phyloP scores from a whole-genome alignment of 2,329 filamentous ascomycete genomes.

The Gnomoniopsis smithogilvyi region DNA sequence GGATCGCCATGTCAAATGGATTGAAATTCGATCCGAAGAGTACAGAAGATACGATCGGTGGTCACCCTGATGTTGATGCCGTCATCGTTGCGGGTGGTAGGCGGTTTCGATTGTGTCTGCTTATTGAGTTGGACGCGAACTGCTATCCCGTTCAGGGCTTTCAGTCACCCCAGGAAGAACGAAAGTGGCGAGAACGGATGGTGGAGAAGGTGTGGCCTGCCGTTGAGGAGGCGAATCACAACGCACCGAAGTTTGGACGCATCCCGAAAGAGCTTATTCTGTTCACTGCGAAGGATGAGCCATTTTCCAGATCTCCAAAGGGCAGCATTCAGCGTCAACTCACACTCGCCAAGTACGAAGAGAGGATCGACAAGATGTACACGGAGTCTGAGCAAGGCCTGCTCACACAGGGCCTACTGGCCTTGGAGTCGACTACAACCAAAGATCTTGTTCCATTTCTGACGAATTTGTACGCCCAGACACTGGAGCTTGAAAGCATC shows the following conservation, averaged over 20 bases:
- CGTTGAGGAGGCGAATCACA: conserved; percentile 14
- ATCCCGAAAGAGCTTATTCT: conserved; percentile 15
- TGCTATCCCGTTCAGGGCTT: not conserved
- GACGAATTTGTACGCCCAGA: conserved; percentile 7
- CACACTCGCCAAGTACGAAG: conserved; percentile 7
- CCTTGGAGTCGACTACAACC: conserved; percentile 2
- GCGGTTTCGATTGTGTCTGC: conserved; percentile 10
- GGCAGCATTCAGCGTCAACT: conserved; percentile 11
- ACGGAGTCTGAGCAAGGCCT: conserved; percentile 7
- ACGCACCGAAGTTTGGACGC: conserved; percentile 13
- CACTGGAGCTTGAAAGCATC: conserved; percentile 1
- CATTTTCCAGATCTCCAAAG: conserved; percentile 10
- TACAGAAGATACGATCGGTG: conserved; percentile 22
- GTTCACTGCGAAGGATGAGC: conserved; percentile 11
- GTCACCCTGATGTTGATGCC: conserved; percentile 1
- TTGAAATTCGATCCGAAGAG: conserved; percentile 30
- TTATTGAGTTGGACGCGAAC: conserved; percentile 10
- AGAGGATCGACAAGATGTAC: conserved; percentile 14
- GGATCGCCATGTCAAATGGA: conserved; percentile 31
- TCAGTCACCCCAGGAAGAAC: conserved; percentile 1
- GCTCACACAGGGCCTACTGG: conserved; percentile 5
- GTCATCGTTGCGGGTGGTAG: conserved; percentile 15
- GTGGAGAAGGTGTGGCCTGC: conserved; percentile 8
- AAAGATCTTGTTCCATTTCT: conserved; percentile 8
- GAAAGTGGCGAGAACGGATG: conserved; percentile 1